Evolutionary conservation across 495 filamentous ascomycete genomes (phyloP), one percentile per base, ranked within the genome.

Genomic region (Annulohypoxylon bovei): DNA sequence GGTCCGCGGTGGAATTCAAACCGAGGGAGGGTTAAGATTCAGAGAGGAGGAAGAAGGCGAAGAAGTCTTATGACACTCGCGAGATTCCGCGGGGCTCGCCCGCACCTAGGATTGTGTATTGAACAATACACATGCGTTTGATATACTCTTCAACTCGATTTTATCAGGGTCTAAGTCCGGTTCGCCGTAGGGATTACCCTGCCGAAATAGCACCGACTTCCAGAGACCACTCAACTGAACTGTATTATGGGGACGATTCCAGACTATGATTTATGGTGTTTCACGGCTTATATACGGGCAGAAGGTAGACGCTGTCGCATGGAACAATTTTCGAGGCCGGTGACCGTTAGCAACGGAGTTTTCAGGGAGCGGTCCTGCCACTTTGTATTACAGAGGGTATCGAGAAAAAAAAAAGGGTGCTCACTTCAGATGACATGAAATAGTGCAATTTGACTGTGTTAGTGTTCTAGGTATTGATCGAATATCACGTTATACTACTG

Each of bases 1-100:
- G 93, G 92, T 99, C 4, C 80, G 78, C 28, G 85, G 85, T 20
- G 94, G 88, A 4, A 90, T 99, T 39, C 70, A 83, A 62, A 88
- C 94, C 3, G 87, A 89, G 6, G 90, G 86, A 14, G 91, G 93
- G 5, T 80, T 96, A 60, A 86, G 86, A 71, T 85, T 89, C 65
- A 83, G 88, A 47, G 90, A 93, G 69, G 90, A 91, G 75, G 88
- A 89, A 60, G 81, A 81, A 47, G 82, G 81, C 0, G 82, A 85
- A 64, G 85, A 86, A 65, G 82, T 87, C 1, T 76, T 72, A 68
- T 74, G 67, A 77, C 69, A 54, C 37, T 59, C 30, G 59, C 64
- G 25, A 20, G 35, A 49, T 28, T 55, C 3, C 60, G n/a, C 37
- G 35, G 9, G 39, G 20, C 28, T 40, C 23, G 11, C 52, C 56